Percentiles rank a stretch among this genome's conserved stretches.
Evolutionary conservation across 306 rosid genomes (phyloP).

Genomic region (Erythrophleum fordii): DNA sequence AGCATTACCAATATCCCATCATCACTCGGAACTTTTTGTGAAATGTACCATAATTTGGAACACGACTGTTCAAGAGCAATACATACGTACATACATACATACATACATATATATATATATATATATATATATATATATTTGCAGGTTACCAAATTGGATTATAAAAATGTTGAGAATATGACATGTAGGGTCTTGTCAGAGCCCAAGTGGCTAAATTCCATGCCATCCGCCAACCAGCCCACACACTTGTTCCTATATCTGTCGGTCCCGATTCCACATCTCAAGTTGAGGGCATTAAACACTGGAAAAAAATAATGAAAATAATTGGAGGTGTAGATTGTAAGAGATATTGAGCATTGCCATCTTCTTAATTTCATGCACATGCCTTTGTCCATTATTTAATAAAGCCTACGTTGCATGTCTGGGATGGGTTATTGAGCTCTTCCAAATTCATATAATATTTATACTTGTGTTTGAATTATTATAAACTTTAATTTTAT

Average conservation of each 20-base stretch:
- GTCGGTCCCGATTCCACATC: neutral
- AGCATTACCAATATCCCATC: no score
- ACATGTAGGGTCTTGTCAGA: neutral
- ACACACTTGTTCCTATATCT: neutral
- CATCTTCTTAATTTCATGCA: neutral
- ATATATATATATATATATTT: no score
- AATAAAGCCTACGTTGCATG: neutral
- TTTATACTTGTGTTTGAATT: no score
- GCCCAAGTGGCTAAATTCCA: neutral
- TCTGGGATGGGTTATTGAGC: neutral
- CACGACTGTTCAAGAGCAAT: no score
- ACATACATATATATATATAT: no score
- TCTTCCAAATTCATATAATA: neutral
- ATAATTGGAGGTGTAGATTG: neutral
- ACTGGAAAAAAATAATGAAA: neutral
- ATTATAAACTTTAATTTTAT: no score
- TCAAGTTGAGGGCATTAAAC: neutral
- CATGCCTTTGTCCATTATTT: neutral
- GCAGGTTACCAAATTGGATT: no score
- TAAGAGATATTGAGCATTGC: neutral
- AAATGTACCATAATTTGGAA: no score
- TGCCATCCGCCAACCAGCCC: neutral
- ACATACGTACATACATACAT: no score
- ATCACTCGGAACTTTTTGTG: no score
- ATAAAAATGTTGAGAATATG: neutral